These are phyloP conservation scores for Platanthera guangdongensis DNA, from an alignment of 106 monocot genomes.

Conservation along the genomic window DNA sequence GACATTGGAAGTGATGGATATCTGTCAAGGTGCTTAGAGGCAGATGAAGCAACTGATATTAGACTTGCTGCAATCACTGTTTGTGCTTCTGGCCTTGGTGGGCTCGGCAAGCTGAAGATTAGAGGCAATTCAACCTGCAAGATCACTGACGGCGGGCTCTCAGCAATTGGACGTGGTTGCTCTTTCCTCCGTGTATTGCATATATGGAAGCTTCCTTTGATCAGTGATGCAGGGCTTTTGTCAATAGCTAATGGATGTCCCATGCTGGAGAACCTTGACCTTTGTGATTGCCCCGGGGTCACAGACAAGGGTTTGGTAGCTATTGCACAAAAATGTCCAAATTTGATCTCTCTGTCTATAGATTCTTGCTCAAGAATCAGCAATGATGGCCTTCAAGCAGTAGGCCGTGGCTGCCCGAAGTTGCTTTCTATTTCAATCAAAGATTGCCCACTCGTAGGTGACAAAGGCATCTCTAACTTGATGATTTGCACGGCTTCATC, in stretches of 20 bases:
- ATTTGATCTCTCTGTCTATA: conserved; percentile 35
- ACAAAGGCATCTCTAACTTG: conserved; percentile 58
- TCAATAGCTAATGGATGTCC: conserved; percentile 62
- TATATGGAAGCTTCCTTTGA: conserved; percentile 43
- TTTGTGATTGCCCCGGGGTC: conserved; percentile 50
- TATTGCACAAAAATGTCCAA: conserved; percentile 65
- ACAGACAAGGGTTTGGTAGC: conserved; percentile 64
- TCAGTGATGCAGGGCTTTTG: conserved; percentile 49
- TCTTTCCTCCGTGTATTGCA: conserved; percentile 44
- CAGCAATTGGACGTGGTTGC: conserved; percentile 45
- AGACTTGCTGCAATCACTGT: conserved; percentile 55
- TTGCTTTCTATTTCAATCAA: conserved; percentile 51
- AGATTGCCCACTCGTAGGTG: conserved; percentile 51
- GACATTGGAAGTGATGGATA: conserved; percentile 13
- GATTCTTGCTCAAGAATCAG: conserved; percentile 48
- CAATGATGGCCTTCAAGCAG: conserved; percentile 52
- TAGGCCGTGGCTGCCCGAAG: conserved; percentile 56
- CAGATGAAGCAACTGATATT: conserved; percentile 59
- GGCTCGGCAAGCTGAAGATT: conserved; percentile 48
- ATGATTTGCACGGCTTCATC: conserved; percentile 47
- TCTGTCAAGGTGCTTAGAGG: conserved; percentile 34
- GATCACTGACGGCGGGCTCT: conserved; percentile 59
- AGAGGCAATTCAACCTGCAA: conserved; percentile 34
- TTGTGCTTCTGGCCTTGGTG: conserved; percentile 26
- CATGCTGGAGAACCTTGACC: conserved; percentile 58